A percentile compares a stretch with the other conserved stretches of the same genome.
These are phyloP conservation scores for Heimioporus sp. DNA, from an alignment of 768 basidiomycete genomes.

Conservation along the genomic window DNA sequence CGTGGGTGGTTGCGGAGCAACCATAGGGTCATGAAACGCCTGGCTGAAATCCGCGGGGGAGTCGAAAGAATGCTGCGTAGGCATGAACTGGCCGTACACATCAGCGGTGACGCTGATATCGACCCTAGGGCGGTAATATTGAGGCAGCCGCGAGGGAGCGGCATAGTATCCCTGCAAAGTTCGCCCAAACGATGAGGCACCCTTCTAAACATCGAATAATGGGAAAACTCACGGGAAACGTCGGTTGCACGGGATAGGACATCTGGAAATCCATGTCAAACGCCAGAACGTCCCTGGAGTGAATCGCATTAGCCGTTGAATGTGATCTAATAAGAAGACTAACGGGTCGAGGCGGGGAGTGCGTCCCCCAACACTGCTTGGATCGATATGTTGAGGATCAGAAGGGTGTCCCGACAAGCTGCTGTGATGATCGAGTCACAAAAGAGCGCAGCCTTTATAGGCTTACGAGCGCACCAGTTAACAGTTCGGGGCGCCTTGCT, in stretches of 20 bases:
- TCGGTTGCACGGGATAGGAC: background rate
- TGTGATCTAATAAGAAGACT: slow-evolving; percentile 1
- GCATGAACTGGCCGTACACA: background rate
- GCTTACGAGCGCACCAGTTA: slow-evolving; percentile 7
- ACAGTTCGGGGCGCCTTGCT: background rate
- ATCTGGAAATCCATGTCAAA: background rate
- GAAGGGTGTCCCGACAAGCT: background rate
- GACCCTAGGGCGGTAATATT: background rate
- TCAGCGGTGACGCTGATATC: background rate
- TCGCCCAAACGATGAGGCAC: background rate
- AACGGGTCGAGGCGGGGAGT: background rate
- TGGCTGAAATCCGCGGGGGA: background rate
- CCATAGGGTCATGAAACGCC: background rate
- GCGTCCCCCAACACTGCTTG: background rate
- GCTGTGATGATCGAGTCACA: slow-evolving; percentile 13
- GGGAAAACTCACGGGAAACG: slow-evolving; percentile 7
- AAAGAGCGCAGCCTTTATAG: slow-evolving; percentile 11
- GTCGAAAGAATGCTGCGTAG: background rate
- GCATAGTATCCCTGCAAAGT: slow-evolving; percentile 11
- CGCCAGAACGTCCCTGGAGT: slow-evolving; percentile 7
- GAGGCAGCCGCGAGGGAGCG: background rate
- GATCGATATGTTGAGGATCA: background rate
- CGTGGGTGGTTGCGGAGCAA: slow-evolving; percentile 12
- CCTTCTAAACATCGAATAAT: background rate
- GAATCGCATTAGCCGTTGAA: background rate